phyloP scores from a whole-genome alignment of 192 early-diverging fungal species.

The Funneliformis mosseae region DNA sequence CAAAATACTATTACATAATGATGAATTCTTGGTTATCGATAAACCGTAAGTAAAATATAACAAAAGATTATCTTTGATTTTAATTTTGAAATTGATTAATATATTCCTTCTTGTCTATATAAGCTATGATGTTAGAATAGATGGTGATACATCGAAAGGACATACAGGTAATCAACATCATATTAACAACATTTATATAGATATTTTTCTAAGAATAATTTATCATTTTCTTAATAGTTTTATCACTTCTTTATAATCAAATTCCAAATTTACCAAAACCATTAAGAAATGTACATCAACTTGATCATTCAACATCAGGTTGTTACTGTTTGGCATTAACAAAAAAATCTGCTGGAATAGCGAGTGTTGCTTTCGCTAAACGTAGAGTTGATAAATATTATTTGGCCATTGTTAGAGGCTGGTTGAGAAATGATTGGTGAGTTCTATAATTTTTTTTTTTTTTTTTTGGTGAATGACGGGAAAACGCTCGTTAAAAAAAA shows the following conservation, averaged over 20 bases:
- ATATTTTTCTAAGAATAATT: neutral
- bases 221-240: neutral
- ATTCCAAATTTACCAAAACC: slow-evolving; percentile 32
- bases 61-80: neutral
- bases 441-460: neutral
- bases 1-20: slow-evolving; percentile 34
- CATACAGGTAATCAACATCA: neutral
- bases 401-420: slow-evolving; percentile 43
- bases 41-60: slow-evolving; percentile 43
- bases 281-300: slow-evolving; percentile 45
- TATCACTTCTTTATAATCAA: slow-evolving; percentile 34
- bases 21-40: slow-evolving; percentile 41
- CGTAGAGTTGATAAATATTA: slow-evolving; percentile 41
- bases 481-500: neutral
- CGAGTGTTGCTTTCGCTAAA: slow-evolving; percentile 36
- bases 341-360: slow-evolving; percentile 38
- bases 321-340: slow-evolving; percentile 42
- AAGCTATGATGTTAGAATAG: slow-evolving; percentile 30
- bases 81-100: neutral
- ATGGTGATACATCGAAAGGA: slow-evolving; percentile 12
- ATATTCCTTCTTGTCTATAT: neutral
- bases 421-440: slow-evolving; percentile 37
- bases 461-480: no score
- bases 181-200: neutral
- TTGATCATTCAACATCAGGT: slow-evolving; percentile 49